Evolutionary conservation across 2,329 filamentous ascomycete genomes (phyloP), one percentile per base, ranked within the genome.

Genomic region (Hypoxylon sp.): DNA sequence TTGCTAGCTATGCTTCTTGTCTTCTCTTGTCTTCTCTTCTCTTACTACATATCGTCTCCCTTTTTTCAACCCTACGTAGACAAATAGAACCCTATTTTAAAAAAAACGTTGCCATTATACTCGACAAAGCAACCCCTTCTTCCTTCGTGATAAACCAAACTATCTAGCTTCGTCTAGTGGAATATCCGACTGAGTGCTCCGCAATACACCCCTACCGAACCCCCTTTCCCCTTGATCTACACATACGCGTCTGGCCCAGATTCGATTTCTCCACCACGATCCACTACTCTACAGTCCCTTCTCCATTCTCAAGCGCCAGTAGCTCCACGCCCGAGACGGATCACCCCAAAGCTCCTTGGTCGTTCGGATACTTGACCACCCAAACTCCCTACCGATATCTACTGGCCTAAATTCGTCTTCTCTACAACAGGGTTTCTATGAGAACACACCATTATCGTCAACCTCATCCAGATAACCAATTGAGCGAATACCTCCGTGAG

Each of bases 221-320:
- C 61, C 61, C 61, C 50, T 61, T 58, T 56, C 53, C 58, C 55
- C 61, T 64, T 58, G 65, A 65, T 67, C 61, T 61, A 60, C 59
- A 60, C 47, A 15, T 64, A 67, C 58, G 49, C 58, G 65, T 67
- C 54, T 59, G 47, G 54, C 41, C 51, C 51, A 65, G 65, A 67
- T 67, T 62, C 39, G 55, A 51, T 64, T 51, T 65, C 61, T 59
- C 65, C 65, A 65, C 65, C 48, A 22, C 55, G 48, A 52, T 67
- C 62, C 65, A 67, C 57, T 17, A 22, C 48, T 28, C 43, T 59
- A 61, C 51, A 58, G 53, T 48, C 60, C 51, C 53, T 46, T 37
- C 54, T 51, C 55, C 51, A 51, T 61, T 64, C 57, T 44, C 20
- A 15, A 46, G 22, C 54, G 37, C 57, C 43, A 34, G 34, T 37